A percentile compares a stretch with the other conserved stretches of the same genome.
Evolutionary conservation across 805 yeast species (phyloP).

Genomic region (Kodamaea kaohsiungensis): DNA sequence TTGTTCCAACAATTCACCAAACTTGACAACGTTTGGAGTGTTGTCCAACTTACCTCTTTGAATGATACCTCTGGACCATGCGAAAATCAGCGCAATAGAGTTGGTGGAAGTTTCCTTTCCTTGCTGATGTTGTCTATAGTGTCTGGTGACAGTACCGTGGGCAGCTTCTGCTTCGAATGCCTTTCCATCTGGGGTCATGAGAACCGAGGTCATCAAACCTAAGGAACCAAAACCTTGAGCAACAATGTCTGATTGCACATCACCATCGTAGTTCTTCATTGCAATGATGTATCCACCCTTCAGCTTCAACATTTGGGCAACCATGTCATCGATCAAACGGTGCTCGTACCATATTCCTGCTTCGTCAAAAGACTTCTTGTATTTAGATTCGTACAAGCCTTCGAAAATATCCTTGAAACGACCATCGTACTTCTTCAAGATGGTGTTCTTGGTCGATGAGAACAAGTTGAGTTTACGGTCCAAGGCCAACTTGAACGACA

Average conservation of each 20-base stretch:
- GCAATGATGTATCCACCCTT: conserved; percentile 83
- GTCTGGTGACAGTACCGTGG: conserved; percentile 87
- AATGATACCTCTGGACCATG: conserved; percentile 83
- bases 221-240: conserved; percentile 87
- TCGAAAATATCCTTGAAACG: conserved; percentile 80
- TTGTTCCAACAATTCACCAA: conserved; percentile 64
- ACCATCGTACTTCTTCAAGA: conserved; percentile 80
- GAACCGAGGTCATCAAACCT: conserved; percentile 81
- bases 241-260: conserved; percentile 81
- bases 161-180: conserved; percentile 88
- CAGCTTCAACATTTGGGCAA: conserved; percentile 84
- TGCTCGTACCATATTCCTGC: conserved; percentile 74
- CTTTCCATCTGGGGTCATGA: conserved; percentile 83
- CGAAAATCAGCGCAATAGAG: conserved; percentile 82
- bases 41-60: conserved; percentile 78
- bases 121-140: conserved; percentile 76
- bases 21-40: conserved; percentile 68
- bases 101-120: conserved; percentile 84
- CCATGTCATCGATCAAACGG: conserved; percentile 85
- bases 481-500: conserved; percentile 75
- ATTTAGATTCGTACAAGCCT: conserved; percentile 58
- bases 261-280: conserved; percentile 83
- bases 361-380: conserved; percentile 57
- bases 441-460: conserved; percentile 77
- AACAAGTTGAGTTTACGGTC: conserved; percentile 62